A percentile compares a stretch with the other conserved stretches of the same genome.
phyloP scores from a whole-genome alignment of 495 filamentous ascomycete species.

The Lichenothelia convexa region DNA sequence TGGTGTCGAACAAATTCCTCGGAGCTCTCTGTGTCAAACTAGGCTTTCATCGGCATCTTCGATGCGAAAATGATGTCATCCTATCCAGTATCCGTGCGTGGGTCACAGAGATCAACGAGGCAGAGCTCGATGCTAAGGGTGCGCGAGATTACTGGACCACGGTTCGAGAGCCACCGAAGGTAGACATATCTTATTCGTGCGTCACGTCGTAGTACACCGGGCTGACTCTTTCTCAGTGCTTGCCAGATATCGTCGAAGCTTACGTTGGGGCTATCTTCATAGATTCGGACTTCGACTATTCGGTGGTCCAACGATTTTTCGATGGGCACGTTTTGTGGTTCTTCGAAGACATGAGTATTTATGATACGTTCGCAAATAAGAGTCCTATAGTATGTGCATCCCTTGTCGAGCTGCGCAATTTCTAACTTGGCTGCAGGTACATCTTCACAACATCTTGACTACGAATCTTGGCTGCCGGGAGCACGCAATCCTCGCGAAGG shows the following conservation, averaged over 20 bases:
- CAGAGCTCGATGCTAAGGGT: conserved; percentile 32
- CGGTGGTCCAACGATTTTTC: conserved; percentile 60
- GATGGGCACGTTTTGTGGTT: conserved; percentile 48
- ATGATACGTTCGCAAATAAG: conserved; percentile 75
- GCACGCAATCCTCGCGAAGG: conserved; percentile 34
- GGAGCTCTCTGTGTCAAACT: conserved; percentile 63
- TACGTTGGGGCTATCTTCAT: conserved; percentile 85
- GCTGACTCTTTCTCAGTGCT: conserved; percentile 21
- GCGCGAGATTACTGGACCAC: conserved; percentile 62
- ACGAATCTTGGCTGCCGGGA: conserved; percentile 34
- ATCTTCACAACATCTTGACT: conserved; percentile 31
- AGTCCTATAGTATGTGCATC: conserved; percentile 48
- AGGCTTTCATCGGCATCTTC: conserved; percentile 56
- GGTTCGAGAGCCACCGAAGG: conserved; percentile 56
- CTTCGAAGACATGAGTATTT: conserved; percentile 76
- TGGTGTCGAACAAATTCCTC: conserved; percentile 94
- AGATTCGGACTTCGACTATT: conserved; percentile 68
- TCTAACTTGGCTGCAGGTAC: conserved; percentile 24
- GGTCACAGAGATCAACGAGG: conserved; percentile 44
- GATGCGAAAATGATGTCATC: conserved; percentile 37
- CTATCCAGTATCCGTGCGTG: conserved; percentile 50
- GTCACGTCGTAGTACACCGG: neutral
- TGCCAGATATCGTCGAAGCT: conserved; percentile 78
- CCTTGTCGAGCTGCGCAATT: conserved; percentile 7
- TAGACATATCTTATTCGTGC: conserved; percentile 9